Percentiles rank a stretch among this genome's conserved stretches.
Evolutionary conservation across 2,329 filamentous ascomycete genomes (phyloP).

Genomic region (Colletotrichum sp.): DNA sequence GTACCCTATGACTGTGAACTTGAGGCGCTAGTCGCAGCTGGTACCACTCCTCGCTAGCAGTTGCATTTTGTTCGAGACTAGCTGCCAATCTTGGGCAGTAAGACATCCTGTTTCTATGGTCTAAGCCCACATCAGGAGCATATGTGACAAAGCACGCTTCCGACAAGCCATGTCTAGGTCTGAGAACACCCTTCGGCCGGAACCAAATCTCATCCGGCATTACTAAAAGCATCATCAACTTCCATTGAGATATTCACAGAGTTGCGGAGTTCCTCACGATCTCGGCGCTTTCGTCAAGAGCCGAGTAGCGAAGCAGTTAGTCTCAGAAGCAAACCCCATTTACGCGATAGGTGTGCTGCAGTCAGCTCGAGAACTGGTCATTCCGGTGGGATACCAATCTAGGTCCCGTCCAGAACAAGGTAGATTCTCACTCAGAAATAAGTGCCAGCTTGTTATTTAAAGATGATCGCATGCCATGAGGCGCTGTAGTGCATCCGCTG

Average conservation of each 20-base stretch:
- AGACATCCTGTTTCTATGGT: neutral
- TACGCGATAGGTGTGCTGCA: neutral
- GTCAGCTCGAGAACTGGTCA: neutral
- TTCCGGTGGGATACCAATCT: neutral
- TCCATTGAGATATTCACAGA: neutral
- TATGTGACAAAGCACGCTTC: neutral
- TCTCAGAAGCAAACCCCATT: neutral
- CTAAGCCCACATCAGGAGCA: neutral
- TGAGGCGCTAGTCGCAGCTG: neutral
- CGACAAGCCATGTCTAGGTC: neutral
- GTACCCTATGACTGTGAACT: rapidly evolving
- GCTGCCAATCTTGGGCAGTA: neutral
- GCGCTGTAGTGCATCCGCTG: neutral
- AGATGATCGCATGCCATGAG: neutral
- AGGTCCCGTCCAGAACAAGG: rapidly evolving
- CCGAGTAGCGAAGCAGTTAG: neutral
- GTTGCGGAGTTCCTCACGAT: neutral
- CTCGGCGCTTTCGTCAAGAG: neutral
- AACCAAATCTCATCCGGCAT: neutral
- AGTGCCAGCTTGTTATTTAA: neutral
- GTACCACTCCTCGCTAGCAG: neutral
- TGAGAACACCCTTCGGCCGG: neutral
- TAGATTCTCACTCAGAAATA: neutral
- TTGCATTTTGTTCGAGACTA: neutral
- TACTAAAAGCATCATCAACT: neutral